Percentiles rank a stretch among this genome's conserved stretches.
These are phyloP conservation scores for Boletus semigastroideus DNA, from an alignment of 1,284 basidiomycete species.

Conservation along the genomic window DNA sequence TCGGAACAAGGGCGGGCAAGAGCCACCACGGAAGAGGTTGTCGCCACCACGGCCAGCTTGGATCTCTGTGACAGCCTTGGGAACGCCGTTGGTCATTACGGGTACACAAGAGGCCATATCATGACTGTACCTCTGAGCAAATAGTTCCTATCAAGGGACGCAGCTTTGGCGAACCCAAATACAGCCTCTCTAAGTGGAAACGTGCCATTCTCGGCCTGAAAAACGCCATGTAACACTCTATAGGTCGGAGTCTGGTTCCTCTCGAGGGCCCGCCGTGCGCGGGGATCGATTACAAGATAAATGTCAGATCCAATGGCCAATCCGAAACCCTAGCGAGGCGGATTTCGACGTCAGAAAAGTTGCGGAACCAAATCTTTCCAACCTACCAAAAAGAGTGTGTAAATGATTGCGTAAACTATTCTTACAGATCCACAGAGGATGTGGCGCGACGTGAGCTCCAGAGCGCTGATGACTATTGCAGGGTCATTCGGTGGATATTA, in stretches of 20 bases:
- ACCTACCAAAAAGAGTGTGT: slow-evolving; percentile 75
- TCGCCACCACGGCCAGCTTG: slow-evolving; percentile 73
- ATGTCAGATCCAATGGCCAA: slow-evolving; percentile 85
- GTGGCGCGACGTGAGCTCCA: slow-evolving; percentile 82
- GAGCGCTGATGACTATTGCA: slow-evolving; percentile 68
- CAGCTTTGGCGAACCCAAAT: slow-evolving; percentile 59
- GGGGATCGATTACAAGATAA: slow-evolving; percentile 72
- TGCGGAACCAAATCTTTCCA: not conserved
- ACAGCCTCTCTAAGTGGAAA: slow-evolving; percentile 52
- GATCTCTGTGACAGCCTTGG: slow-evolving; percentile 70
- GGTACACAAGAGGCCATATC: not conserved
- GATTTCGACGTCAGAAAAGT: slow-evolving; percentile 6
- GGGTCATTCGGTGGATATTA: slow-evolving; percentile 9
- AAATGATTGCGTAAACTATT: slow-evolving; percentile 87
- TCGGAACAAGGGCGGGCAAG: slow-evolving; percentile 73
- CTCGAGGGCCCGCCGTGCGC: slow-evolving; percentile 55
- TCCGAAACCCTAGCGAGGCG: slow-evolving; percentile 68
- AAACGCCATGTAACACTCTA: slow-evolving; percentile 58
- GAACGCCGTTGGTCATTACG: not conserved
- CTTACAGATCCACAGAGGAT: slow-evolving; percentile 84
- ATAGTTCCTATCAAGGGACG: slow-evolving; percentile 38
- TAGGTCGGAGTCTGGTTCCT: slow-evolving; percentile 44
- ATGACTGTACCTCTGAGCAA: slow-evolving; percentile 49
- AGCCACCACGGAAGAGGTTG: slow-evolving; percentile 78
- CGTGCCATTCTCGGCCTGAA: slow-evolving; percentile 56